These are phyloP conservation scores for Neurospora sp. DNA, from an alignment of 495 filamentous ascomycete genomes.

Conservation along the genomic window DNA sequence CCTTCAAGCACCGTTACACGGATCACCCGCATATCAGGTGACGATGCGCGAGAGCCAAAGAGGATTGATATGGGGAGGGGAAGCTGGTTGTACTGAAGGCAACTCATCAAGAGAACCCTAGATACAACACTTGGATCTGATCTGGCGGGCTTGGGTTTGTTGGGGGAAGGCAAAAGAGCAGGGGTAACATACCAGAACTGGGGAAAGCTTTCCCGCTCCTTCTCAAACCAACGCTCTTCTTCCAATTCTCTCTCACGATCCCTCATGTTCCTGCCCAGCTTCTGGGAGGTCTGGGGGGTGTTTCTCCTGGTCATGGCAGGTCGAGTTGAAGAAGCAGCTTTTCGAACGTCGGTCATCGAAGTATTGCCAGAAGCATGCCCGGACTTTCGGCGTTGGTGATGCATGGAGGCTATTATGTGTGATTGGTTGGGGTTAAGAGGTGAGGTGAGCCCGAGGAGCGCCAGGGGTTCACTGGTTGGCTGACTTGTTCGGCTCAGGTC, in stretches of 20 bases:
- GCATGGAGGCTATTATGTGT: slow-evolving; percentile 24
- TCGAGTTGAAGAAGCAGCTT: slow-evolving; percentile 25
- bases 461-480: slow-evolving; percentile 11
- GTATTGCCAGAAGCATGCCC: slow-evolving; percentile 38
- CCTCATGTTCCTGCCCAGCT: slow-evolving; percentile 33
- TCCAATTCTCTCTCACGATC: slow-evolving; percentile 37
- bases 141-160: background rate
- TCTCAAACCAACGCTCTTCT: slow-evolving; percentile 36
- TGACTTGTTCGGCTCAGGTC: background rate
- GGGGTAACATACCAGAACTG: slow-evolving; percentile 37
- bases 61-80: slow-evolving; percentile 16
- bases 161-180: background rate
- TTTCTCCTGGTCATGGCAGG: slow-evolving; percentile 31
- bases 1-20: slow-evolving; percentile 20
- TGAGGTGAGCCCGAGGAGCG: slow-evolving; percentile 1
- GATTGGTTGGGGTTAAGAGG: slow-evolving; percentile 15
- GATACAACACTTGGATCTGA: background rate
- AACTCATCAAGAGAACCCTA: background rate
- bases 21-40: slow-evolving; percentile 34
- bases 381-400: slow-evolving; percentile 40
- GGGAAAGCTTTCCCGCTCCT: slow-evolving; percentile 41
- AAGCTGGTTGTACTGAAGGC: slow-evolving; percentile 3
- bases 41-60: slow-evolving; percentile 29
- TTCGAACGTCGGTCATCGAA: slow-evolving; percentile 40
- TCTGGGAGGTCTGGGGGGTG: slow-evolving; percentile 27